Evolutionary conservation across 352 stramenopile species (phyloP).

Genomic region (Sclerospora graminicola): DNA sequence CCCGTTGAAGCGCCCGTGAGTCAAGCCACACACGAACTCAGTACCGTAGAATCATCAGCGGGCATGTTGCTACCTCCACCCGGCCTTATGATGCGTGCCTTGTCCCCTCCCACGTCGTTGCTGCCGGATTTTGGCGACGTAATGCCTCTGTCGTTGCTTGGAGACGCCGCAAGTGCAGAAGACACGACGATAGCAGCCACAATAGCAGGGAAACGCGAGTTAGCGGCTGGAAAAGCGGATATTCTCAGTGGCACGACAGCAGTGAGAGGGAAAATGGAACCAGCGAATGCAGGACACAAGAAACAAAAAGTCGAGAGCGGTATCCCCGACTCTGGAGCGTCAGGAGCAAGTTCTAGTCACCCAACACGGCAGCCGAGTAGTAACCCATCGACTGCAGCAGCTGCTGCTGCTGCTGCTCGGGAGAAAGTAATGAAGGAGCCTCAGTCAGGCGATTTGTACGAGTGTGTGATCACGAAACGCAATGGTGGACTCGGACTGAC

Average conservation of each 20-base stretch:
- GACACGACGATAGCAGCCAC: constrained; percentile 15
- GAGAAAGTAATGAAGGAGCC: constrained; percentile 81
- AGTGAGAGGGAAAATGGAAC: constrained; percentile 17
- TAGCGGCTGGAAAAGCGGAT: constrained; percentile 16
- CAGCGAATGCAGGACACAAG: constrained; percentile 10
- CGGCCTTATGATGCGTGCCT: constrained; percentile 54
- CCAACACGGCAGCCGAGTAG: constrained; percentile 16
- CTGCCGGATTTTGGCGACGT: constrained; percentile 47
- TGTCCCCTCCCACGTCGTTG: constrained; percentile 63
- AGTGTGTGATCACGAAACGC: constrained; percentile 76
- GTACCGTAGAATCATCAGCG: too few relatives aligned
- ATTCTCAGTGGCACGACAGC: constrained; percentile 6
- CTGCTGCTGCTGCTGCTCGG: constrained; percentile 28
- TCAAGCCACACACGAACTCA: constrained; percentile 7
- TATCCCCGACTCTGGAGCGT: constrained; percentile 20
- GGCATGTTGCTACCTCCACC: constrained; percentile 46
- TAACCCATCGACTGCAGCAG: constrained; percentile 14
- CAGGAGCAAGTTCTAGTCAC: constrained; percentile 8
- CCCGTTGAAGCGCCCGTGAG: constrained; percentile 24
- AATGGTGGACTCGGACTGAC: constrained; percentile 67
- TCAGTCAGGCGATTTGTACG: constrained; percentile 72
- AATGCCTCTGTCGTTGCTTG: constrained; percentile 28
- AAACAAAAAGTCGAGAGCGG: constrained; percentile 51
- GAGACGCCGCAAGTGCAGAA: constrained; percentile 7
- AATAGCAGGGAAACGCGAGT: constrained; percentile 20